Percentiles rank a stretch among this genome's conserved stretches.
Evolutionary conservation across 306 rosid genomes (phyloP).

Genomic region (Quercus berberidifolia): DNA sequence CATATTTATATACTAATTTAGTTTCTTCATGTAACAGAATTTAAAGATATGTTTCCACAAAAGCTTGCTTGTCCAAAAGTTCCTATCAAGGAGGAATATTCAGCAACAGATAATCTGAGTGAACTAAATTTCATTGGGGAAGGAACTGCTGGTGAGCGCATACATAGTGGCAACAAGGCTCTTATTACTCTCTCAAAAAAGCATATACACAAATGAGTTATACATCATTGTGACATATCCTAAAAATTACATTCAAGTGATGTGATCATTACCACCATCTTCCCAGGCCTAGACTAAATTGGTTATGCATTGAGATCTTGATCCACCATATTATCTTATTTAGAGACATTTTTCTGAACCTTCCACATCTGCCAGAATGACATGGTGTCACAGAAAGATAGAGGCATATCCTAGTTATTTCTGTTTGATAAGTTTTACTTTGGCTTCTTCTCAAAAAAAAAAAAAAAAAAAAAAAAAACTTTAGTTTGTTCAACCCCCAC

Average conservation of each 20-base stretch:
- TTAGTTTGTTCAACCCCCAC: background rate
- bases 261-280: too few relatives aligned
- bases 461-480: too few relatives aligned
- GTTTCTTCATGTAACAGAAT: background rate
- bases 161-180: background rate
- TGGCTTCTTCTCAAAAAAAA: background rate
- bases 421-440: background rate
- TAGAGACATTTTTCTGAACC: too few relatives aligned
- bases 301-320: too few relatives aligned
- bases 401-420: background rate
- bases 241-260: too few relatives aligned
- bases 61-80: constrained; percentile 32
- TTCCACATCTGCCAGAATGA: too few relatives aligned
- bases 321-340: too few relatives aligned
- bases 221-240: too few relatives aligned
- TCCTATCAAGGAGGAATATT: constrained; percentile 40
- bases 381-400: background rate
- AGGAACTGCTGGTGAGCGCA: constrained; percentile 44
- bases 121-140: constrained; percentile 45
- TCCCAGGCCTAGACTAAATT: too few relatives aligned
- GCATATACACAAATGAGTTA: too few relatives aligned
- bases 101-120: constrained; percentile 45
- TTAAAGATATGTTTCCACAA: constrained; percentile 26
- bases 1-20: background rate
- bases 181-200: too few relatives aligned